Base-by-base conservation (phyloP, 2,329 filamentous ascomycete genomes). In the Hysterium pulicare region DNA sequence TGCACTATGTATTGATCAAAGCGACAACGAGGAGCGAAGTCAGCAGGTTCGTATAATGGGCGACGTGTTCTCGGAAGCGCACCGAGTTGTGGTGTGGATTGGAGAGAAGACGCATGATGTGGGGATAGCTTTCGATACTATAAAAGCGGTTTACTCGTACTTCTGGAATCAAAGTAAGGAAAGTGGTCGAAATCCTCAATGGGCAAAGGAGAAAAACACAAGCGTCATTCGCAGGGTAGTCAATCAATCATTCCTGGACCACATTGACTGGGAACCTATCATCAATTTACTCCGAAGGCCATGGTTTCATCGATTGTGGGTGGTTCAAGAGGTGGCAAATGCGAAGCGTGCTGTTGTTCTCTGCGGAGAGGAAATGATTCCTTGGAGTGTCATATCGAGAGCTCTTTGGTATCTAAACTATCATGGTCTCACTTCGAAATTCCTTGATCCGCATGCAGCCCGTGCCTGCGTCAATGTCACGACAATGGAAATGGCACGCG, bases 21-120 rank as follows among this genome's bases (percentile, higher is more conserved):
- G 10, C 7, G 38, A 41, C 11, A 1, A n/a, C 13, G 19, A 34
- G 19, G 38, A 41, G 19, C 16, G 28, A 11, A 33, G 13, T 1
- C 8, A 5, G 9, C 38, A 41, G 24, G 38, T 41, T 7, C 15
- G 19, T 5, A 3, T 41, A 6, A 41, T 41, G 38, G n/a, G 38
- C 2, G 19, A 21, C 10, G 32, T 41, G 15, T 41, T 21, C 17
- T 19, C 3, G 3, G n/a, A 13, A 13, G 38, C 38, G 19, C 15
- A 11, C 4, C 15, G 20, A 33, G 38, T 40, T 19, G 1, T 40
- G 1, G 2, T 40, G n/a, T 40, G 20, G 23, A 28, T 41, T 11
- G 39, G 30, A 13, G 31, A 41, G 28, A 19, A 2, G 4, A 35
- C 5, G 1, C 28, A 32, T 4, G 28, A 32, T 32, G 28, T 32